Base-by-base conservation (phyloP, 306 rosid genomes). In the Nissolia schottii region DNA sequence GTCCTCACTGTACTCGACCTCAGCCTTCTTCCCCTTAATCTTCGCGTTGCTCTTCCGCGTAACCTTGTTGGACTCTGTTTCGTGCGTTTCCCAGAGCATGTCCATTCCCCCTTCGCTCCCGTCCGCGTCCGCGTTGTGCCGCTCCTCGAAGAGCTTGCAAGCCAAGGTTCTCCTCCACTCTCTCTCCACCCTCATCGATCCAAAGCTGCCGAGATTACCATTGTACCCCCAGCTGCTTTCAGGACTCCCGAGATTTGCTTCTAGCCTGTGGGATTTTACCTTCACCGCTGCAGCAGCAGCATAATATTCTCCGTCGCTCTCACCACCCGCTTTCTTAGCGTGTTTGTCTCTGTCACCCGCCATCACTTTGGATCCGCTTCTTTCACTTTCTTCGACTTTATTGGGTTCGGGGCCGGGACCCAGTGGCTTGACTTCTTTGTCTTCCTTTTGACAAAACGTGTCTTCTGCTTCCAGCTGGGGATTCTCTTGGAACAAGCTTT, bases 151-250 rank as follows among this genome's bases (percentile, higher is more conserved):
- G 3, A 91, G 96, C 79, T 95, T 91, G 79, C 99, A 89, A 1
- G 99, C 99, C 60, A 95, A 61, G 3, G 99, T 89, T 74, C 95
- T 91, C 32, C 99, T 80, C 99, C 99, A 94, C 83, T 91, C 99
- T 20, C 87, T 91, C 70, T 94, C 99, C 54, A 75, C 89, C 76
- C 96, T 89, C 97, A 87, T 88, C 19, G 97, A 91, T 16, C 97
- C 97, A 77, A 74, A 85, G 10, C 86, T 75, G 0, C 94, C 94
- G 56, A 85, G 85, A 43, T 71, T 82, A 20, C 66, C 70, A 12
- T 54, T 48, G 74, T 74, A 55, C 15, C 74, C 78, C 65, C 74
- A 78, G 18, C 48, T 73, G 32, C 45, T 65, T 37, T 74, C 74
- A 43, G 81, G 85, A 31, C 79, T 85, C 41, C 71, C 71, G 60